Evolutionary conservation across 306 rosid genomes (phyloP), one percentile per base, ranked within the genome.

Genomic region (Ormosia semicastrata): DNA sequence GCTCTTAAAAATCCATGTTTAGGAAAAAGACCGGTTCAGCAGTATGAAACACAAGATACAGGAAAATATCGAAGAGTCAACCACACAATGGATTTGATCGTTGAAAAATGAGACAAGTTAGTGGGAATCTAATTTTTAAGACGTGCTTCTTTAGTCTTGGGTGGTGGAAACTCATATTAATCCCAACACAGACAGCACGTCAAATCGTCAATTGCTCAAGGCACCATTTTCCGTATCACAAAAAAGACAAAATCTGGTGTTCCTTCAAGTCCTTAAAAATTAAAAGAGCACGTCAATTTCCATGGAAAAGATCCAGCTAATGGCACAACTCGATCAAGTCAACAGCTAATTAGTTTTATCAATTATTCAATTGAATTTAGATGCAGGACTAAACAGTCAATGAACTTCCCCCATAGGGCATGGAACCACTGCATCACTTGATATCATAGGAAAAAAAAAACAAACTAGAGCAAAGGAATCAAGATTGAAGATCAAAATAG

Each of bases 131-230:
- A 29, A 69, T 33, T 44, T 54, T 66, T 12, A 7, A 82, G 47
- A 70, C 30, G 29, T 14, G 76, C 13, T 56, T 56, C 54, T 53
- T 53, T 30, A 53, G 76, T 66, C 57, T 47, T 74, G 18, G n/a
- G 82, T 82, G 85, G 82, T 82, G 73, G 86, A 73, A 73, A 46
- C 82, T 12, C 32, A 14, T 6, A 67, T 24, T 18, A 68, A n/a
- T 40, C 18, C 68, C 47, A 41, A 30, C 12, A 6, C 75, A 40
- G 39, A 50, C 29, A 8, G 34, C 24, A 24, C 24, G 24, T 24
- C 24, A 24, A 24, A 24, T 24, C 24, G 24, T 1, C 24, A 24
- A 24, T 52, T 53, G 34, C 4, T 73, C 34, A 14, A 8, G 18
- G 18, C 34, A 34, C 6, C 32, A 50, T 11, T 72, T 72, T 49